A percentile compares a stretch with the other conserved stretches of the same genome.
phyloP scores from a whole-genome alignment of 163 green algal species.

The Scenedesmus sp. region DNA sequence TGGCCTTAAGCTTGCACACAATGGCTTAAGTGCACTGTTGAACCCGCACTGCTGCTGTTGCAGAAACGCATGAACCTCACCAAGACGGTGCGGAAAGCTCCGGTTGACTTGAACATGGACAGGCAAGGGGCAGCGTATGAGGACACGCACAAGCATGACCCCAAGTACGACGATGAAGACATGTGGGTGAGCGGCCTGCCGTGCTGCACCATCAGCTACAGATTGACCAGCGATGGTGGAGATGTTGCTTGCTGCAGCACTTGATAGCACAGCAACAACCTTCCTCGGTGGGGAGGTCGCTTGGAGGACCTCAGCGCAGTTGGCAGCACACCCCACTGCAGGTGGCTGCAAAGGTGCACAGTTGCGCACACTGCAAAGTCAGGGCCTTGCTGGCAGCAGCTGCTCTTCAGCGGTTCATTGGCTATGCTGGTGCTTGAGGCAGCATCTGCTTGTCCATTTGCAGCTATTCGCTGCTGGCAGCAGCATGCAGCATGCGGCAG shows the following conservation, averaged over 20 bases:
- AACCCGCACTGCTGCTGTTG: not conserved
- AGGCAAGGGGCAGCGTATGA: conserved; percentile 63
- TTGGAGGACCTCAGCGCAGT: not conserved
- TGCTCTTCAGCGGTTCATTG: too few species aligned
- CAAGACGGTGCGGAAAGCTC: conserved; percentile 92
- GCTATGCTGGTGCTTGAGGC: not conserved
- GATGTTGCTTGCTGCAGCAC: too few species aligned
- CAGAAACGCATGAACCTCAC: conserved; percentile 96
- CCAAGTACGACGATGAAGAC: conserved; percentile 80
- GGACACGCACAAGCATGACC: conserved; percentile 54
- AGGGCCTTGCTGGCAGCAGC: too few species aligned
- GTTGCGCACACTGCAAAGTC: not conserved
- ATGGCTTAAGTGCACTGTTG: not conserved
- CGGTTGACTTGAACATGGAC: conserved; percentile 81
- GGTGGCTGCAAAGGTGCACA: not conserved
- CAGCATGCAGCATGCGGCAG: not conserved
- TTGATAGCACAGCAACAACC: not conserved
- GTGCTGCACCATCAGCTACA: not conserved
- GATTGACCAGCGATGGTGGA: not conserved
- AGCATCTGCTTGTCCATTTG: not conserved
- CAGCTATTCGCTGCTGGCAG: not conserved
- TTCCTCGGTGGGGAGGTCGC: not conserved
- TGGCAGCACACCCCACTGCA: not conserved
- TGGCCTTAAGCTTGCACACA: not conserved
- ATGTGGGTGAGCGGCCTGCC: conserved; percentile 56